phyloP scores from a whole-genome alignment of 2,329 filamentous ascomycete species.

The Claviceps maximensis region DNA sequence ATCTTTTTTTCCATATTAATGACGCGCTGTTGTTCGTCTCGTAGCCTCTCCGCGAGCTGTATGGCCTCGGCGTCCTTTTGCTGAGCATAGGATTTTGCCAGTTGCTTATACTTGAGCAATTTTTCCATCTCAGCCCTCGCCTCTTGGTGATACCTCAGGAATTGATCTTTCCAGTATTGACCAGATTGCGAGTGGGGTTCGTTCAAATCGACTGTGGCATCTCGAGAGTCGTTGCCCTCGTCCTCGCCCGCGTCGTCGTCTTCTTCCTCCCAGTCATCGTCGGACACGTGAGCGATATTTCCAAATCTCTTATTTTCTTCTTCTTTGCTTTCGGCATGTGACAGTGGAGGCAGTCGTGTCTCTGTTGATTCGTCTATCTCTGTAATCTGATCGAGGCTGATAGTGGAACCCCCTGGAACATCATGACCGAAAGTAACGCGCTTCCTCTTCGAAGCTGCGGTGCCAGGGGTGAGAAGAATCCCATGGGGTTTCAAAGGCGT shows the following conservation, averaged over 20 bases:
- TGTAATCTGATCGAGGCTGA: constrained; percentile 15
- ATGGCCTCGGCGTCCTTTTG: constrained; percentile 63
- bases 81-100: constrained; percentile 66
- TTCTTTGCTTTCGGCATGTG: constrained; percentile 8
- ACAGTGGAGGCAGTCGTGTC: constrained; percentile 22
- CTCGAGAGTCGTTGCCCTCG: constrained; percentile 35
- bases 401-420: constrained; percentile 21
- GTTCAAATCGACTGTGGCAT: constrained; percentile 57
- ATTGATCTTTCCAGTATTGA: constrained; percentile 69
- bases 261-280: constrained; percentile 32
- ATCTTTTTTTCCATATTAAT: constrained; percentile 49
- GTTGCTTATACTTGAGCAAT: constrained; percentile 65
- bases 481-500: constrained; percentile 41
- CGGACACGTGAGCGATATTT: constrained; percentile 12
- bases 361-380: constrained; percentile 34
- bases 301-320: not conserved
- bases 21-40: constrained; percentile 54
- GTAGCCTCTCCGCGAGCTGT: constrained; percentile 50
- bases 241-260: constrained; percentile 33
- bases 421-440: constrained; percentile 52
- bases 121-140: constrained; percentile 64
- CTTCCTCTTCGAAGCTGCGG: constrained; percentile 45
- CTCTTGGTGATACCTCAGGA: constrained; percentile 58
- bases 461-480: constrained; percentile 52
- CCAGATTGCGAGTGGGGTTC: constrained; percentile 64